Base-by-base conservation (phyloP, 805 yeast species). In the Hanseniaspora nectarophila region DNA sequence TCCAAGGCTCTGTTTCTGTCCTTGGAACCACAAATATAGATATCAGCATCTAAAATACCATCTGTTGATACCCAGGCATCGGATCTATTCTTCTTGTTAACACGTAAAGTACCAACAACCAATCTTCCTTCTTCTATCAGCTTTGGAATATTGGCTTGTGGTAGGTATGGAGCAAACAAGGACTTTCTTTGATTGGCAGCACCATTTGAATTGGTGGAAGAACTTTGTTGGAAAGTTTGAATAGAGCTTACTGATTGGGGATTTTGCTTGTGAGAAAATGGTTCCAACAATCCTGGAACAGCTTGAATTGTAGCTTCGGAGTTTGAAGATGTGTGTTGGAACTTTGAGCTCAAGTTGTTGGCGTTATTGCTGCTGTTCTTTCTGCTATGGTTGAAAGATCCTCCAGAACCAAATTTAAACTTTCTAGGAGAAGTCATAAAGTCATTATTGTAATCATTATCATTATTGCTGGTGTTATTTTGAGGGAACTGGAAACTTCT, bases 31-130 rank as follows among this genome's bases (percentile, higher is more conserved):
- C 97, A 92, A 58, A 92, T 92, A 63, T 88, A 92, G 56, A 92
- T 87, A 67, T 92, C 98, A 0, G 98, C 95, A 67, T 92, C 98
- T 56, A 92, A 74, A 31, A 89, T 75, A 1, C 96, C 96, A 65
- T 89, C 97, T 0, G 97, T 90, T 6, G 95, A 80, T n/a, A 92
- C 97, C 68, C 94, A 92, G 0, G 98, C 98, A 68, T 92, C 97
- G 1, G 96, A 87, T 60, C 98, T 76, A 66, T 92, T 92, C 67
- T 92, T 92, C 67, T 88, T 89, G 70, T 92, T 92, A 42, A 92
- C 98, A 58, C 98, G 77, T 60, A 92, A 72, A 26, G 82, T 83
- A 60, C 98, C 98, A 3, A 95, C 82, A 7, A 92, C 97, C 50
- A 92, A 73, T 57, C 88, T 78, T 20, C 97, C 97, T 57, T 90